Percentiles rank a stretch among this genome's conserved stretches.
phyloP scores from a whole-genome alignment of 257 asterid genomes.

The Fraxinus excelsior region DNA sequence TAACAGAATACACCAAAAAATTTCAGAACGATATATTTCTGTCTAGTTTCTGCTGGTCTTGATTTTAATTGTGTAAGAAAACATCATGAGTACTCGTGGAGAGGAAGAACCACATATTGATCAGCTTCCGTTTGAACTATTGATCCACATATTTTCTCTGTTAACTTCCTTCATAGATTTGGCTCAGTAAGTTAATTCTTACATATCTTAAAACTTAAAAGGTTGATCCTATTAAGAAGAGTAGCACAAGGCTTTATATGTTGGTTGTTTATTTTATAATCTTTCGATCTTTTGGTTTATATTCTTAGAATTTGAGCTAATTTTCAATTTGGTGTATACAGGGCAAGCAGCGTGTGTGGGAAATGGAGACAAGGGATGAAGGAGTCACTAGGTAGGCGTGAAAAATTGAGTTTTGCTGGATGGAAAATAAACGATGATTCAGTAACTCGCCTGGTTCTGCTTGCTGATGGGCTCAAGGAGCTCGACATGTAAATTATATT shows the following conservation, averaged over 20 bases:
- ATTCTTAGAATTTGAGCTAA: neutral
- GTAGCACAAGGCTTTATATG: too few relatives aligned
- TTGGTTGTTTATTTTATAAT: neutral
- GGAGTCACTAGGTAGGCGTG: constrained; percentile 70
- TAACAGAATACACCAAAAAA: neutral
- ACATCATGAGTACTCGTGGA: constrained; percentile 31
- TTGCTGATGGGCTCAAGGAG: constrained; percentile 75
- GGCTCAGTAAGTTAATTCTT: constrained; percentile 61
- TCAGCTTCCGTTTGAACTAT: constrained; percentile 71
- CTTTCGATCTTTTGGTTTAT: neutral
- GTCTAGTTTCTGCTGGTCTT: neutral
- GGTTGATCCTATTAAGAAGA: too few relatives aligned
- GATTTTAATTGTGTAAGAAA: neutral
- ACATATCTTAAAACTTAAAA: too few relatives aligned
- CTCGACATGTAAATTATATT: constrained; percentile 68
- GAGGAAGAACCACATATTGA: constrained; percentile 63
- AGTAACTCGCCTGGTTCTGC: constrained; percentile 69
- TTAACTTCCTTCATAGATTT: constrained; percentile 77
- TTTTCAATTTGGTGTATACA: constrained; percentile 16
- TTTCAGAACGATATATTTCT: too few relatives aligned
- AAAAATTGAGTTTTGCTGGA: constrained; percentile 71
- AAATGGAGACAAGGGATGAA: constrained; percentile 89
- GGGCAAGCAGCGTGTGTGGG: constrained; percentile 72
- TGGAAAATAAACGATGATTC: constrained; percentile 89
- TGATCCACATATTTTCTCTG: constrained; percentile 76